A percentile compares a stretch with the other conserved stretches of the same genome.
These are phyloP conservation scores for Epichloe sibirici DNA, from an alignment of 2,329 filamentous ascomycete genomes.

Conservation along the genomic window DNA sequence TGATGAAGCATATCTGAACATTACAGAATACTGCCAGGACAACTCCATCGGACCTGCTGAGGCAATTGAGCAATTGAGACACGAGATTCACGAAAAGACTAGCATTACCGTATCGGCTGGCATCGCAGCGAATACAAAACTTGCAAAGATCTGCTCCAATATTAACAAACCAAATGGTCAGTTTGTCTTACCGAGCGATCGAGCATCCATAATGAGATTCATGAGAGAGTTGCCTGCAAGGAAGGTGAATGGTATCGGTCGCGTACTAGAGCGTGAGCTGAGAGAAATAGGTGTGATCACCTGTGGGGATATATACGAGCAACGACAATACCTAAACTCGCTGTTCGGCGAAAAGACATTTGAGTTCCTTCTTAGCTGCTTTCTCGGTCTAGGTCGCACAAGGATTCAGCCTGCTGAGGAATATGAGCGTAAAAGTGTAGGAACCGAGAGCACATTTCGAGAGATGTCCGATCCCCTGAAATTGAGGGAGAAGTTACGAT, in stretches of 20 bases:
- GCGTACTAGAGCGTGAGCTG: conserved; percentile 85
- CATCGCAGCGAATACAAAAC: conserved; percentile 82
- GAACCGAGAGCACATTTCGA: conserved; percentile 82
- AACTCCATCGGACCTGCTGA: conserved; percentile 59
- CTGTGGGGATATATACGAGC: conserved; percentile 73
- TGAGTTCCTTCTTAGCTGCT: conserved; percentile 71
- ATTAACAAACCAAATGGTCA: conserved; percentile 96
- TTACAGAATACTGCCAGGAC: conserved; percentile 70
- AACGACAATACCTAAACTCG: conserved; percentile 59
- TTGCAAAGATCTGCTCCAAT: conserved; percentile 94
- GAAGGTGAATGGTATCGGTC: conserved; percentile 90
- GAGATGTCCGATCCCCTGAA: conserved; percentile 60
- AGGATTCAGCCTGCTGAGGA: conserved; percentile 76
- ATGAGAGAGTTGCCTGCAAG: conserved; percentile 74
- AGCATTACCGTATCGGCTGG: conserved; percentile 87
- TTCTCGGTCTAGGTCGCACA: conserved; percentile 78
- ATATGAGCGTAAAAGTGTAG: conserved; percentile 84
- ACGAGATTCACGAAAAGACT: conserved; percentile 61
- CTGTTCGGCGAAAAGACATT: conserved; percentile 90
- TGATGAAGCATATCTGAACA: conserved; percentile 92
- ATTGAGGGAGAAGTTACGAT: conserved; percentile 65
- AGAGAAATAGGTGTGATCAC: conserved; percentile 77
- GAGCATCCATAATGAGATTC: conserved; percentile 67
- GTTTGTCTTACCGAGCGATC: conserved; percentile 60
- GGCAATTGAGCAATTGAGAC: conserved; percentile 64